Conservation (phyloP, 805 yeast species). For the Tetrapisispora pingtungensis region DNA sequence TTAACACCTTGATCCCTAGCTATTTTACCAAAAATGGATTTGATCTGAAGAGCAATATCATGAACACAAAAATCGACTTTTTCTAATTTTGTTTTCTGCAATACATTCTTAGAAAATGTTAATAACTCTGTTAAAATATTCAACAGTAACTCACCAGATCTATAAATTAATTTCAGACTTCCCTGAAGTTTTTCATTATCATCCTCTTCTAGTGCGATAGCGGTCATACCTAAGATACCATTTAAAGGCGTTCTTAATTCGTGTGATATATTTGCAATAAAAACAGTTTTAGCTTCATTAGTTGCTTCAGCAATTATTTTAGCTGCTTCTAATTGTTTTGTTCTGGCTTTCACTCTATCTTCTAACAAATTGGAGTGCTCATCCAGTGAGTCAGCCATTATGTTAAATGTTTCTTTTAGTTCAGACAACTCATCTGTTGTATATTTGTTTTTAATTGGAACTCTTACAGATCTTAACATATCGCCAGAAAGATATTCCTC, state of each 20-base stretch:
- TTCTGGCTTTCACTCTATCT: constrained; percentile 77
- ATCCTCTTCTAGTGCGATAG: constrained; percentile 81
- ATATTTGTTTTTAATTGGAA: constrained; percentile 40
- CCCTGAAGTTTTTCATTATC: constrained; percentile 60
- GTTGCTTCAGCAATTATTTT: constrained; percentile 88
- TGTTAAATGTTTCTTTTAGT: constrained; percentile 77
- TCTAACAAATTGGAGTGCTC: constrained; percentile 77
- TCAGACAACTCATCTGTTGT: constrained; percentile 82
- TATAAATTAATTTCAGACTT: constrained; percentile 69
- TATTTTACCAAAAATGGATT: constrained; percentile 73
- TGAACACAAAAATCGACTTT: constrained; percentile 67
- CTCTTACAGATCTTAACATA: constrained; percentile 27
- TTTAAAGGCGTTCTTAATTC: constrained; percentile 92
- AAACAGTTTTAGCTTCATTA: constrained; percentile 91
- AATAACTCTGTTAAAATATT: constrained; percentile 85
- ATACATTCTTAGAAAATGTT: constrained; percentile 82
- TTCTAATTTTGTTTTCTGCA: constrained; percentile 75
- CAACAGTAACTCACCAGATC: constrained; percentile 82
- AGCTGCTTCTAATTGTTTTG: constrained; percentile 80
- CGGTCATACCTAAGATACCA: constrained; percentile 93
- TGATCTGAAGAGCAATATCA: constrained; percentile 77
- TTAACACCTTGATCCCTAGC: constrained; percentile 70
- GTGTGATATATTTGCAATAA: constrained; percentile 85
- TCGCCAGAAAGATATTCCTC: neutral
- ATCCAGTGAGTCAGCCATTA: constrained; percentile 81